A percentile compares a stretch with the other conserved stretches of the same genome.
These are phyloP conservation scores for Phytophthora macrochlamydospora DNA, from an alignment of 352 stramenopile genomes.

Conservation along the genomic window DNA sequence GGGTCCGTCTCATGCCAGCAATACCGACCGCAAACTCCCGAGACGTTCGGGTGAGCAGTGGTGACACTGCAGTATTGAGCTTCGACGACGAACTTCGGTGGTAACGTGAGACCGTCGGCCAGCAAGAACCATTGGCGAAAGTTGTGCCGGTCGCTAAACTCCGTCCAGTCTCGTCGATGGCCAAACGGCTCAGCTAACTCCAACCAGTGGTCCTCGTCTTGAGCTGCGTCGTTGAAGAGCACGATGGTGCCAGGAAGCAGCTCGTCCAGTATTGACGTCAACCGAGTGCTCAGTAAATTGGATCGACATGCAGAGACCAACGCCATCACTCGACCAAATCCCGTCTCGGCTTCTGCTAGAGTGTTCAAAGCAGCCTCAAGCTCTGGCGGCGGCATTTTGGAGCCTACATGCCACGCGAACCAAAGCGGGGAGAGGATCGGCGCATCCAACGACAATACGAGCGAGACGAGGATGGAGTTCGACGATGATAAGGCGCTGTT, in stretches of 20 bases:
- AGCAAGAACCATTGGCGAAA: slow-evolving; percentile 59
- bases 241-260: slow-evolving; percentile 59
- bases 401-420: slow-evolving; percentile 74
- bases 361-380: slow-evolving; percentile 21
- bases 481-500: slow-evolving; percentile 57
- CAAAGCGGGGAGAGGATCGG: slow-evolving; percentile 57
- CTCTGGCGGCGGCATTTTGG: slow-evolving; percentile 44
- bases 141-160: slow-evolving; percentile 40
- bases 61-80: slow-evolving; percentile 56
- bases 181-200: slow-evolving; percentile 25
- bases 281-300: slow-evolving; percentile 33
- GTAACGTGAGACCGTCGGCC: slow-evolving; percentile 15
- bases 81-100: slow-evolving; percentile 52
- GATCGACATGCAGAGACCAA: slow-evolving; percentile 34
- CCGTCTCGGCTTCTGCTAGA: slow-evolving; percentile 10
- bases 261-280: slow-evolving; percentile 57
- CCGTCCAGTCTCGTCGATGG: slow-evolving; percentile 55
- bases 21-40: slow-evolving; percentile 64
- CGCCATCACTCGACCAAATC: slow-evolving; percentile 15
- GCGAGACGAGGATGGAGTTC: slow-evolving; percentile 62
- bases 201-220: slow-evolving; percentile 44
- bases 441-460: slow-evolving; percentile 69
- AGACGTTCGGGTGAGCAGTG: slow-evolving; percentile 55
- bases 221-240: slow-evolving; percentile 46
- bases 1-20: slow-evolving; percentile 66